Evolutionary conservation across 495 filamentous ascomycete species (phyloP).

Genomic region (Hyaloscypha finlandica): DNA sequence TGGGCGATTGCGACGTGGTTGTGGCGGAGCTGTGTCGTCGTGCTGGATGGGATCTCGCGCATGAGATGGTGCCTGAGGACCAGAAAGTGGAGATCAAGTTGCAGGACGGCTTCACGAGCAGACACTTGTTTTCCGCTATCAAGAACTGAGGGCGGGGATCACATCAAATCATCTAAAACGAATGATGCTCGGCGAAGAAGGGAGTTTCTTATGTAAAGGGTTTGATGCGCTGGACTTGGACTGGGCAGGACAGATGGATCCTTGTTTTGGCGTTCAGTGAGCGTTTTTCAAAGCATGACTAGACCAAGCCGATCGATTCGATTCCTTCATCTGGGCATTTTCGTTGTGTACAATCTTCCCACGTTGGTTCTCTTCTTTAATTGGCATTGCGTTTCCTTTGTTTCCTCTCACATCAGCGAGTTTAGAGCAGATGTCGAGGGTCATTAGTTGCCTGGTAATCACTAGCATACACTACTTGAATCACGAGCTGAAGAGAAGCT

Average conservation of each 20-base stretch:
- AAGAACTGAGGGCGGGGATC: neutral
- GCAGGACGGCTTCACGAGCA: constrained; percentile 64
- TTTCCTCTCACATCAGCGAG: neutral
- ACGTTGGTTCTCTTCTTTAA: neutral
- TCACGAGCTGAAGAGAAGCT: neutral
- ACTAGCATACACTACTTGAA: neutral
- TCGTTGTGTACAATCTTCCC: neutral
- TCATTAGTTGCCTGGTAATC: neutral
- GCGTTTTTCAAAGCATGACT: constrained; percentile 5
- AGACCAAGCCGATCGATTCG: constrained; percentile 1
- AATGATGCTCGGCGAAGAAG: neutral
- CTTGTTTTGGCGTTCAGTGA: constrained; percentile 1
- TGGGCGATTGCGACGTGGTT: constrained; percentile 91
- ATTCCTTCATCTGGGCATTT: constrained; percentile 1
- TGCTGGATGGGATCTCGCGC: constrained; percentile 83
- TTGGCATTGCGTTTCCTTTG: constrained; percentile 16
- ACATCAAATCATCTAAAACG: neutral
- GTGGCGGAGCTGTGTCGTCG: constrained; percentile 86
- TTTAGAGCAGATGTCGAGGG: constrained; percentile 1
- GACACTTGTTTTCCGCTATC: constrained; percentile 35
- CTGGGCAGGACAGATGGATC: neutral
- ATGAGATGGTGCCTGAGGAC: constrained; percentile 77
- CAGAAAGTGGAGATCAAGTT: constrained; percentile 59
- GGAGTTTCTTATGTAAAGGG: constrained; percentile 1
- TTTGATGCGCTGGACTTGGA: neutral